Evolutionary conservation across 495 filamentous ascomycete genomes (phyloP).

Genomic region (Aspergillus steynii): DNA sequence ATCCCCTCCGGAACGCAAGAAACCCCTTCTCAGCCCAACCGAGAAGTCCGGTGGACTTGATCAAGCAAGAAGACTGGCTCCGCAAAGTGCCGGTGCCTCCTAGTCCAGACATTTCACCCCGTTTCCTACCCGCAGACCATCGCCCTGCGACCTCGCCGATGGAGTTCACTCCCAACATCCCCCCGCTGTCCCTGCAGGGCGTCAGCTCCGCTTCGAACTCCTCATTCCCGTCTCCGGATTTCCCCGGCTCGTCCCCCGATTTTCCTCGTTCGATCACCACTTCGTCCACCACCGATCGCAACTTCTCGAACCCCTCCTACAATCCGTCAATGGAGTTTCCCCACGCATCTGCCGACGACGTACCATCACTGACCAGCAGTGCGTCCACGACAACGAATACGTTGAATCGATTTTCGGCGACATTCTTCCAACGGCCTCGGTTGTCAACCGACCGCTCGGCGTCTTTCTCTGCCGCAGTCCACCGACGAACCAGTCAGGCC

Average conservation of each 20-base stretch:
- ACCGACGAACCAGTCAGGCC: constrained; percentile 53
- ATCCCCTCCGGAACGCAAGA: constrained; percentile 18
- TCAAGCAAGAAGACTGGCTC: constrained; percentile 34
- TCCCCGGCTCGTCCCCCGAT: constrained; percentile 54
- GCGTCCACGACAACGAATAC: constrained; percentile 79
- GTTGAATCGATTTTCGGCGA: constrained; percentile 47
- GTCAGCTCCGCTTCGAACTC: constrained; percentile 42
- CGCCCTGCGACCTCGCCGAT: constrained; percentile 53
- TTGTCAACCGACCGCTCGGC: constrained; percentile 62
- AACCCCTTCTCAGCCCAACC: constrained; percentile 26
- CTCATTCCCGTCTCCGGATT: constrained; percentile 51
- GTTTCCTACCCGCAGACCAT: constrained; percentile 44
- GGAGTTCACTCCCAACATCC: constrained; percentile 50
- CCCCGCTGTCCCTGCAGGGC: constrained; percentile 48
- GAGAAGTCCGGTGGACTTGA: constrained; percentile 29
- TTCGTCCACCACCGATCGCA: constrained; percentile 45
- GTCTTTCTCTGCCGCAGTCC: constrained; percentile 66
- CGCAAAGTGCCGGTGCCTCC: constrained; percentile 25
- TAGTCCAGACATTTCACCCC: constrained; percentile 46
- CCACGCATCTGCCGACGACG: constrained; percentile 81
- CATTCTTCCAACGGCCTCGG: constrained; percentile 45
- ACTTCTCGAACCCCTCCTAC: constrained; percentile 47
- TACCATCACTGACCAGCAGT: constrained; percentile 83
- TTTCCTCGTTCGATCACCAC: constrained; percentile 57
- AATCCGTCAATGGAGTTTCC: constrained; percentile 61